Conservation (phyloP, 2,329 filamentous ascomycete species). For the Pezicula carpinea region DNA sequence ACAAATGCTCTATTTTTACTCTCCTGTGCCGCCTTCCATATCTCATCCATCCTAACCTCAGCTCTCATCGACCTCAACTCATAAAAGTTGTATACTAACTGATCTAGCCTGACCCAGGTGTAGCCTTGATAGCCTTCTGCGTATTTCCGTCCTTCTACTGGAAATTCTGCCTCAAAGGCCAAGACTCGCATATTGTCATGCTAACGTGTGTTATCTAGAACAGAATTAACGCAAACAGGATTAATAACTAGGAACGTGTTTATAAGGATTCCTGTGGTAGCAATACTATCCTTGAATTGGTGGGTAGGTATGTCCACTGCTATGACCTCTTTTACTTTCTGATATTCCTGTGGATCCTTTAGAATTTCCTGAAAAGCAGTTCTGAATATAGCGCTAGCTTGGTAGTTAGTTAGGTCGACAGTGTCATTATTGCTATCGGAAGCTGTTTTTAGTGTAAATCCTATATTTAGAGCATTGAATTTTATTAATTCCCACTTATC, state of each 20-base stretch:
- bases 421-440: background rate
- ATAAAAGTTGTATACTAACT: slow-evolving; percentile 8
- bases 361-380: background rate
- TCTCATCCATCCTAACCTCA: slow-evolving; percentile 7
- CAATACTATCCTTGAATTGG: background rate
- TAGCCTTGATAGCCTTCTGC: background rate
- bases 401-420: background rate
- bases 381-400: background rate
- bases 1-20: slow-evolving; percentile 5
- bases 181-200: background rate
- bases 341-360: background rate
- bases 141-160: background rate
- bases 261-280: background rate
- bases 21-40: slow-evolving; percentile 4
- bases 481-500: background rate
- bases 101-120: background rate
- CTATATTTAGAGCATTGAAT: slow-evolving; percentile 18
- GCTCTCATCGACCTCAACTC: slow-evolving; percentile 2
- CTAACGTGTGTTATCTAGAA: background rate
- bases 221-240: background rate
- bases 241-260: background rate
- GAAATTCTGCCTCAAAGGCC: background rate
- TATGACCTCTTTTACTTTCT: background rate
- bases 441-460: background rate
- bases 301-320: background rate